phyloP scores from a whole-genome alignment of 305 asterid genomes.

The Fraxinus sp. region DNA sequence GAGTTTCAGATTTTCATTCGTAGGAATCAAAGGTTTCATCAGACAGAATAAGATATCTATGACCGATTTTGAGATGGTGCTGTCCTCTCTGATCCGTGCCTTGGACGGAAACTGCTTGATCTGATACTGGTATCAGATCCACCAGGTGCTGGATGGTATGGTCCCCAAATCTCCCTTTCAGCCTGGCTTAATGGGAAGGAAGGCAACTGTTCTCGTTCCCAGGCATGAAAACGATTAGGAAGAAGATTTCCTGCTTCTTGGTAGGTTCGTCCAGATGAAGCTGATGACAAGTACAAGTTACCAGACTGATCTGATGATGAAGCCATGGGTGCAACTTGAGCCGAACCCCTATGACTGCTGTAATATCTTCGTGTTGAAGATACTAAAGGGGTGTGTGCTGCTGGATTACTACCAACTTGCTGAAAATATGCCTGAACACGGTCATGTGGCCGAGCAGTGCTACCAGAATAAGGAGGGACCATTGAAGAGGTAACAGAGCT shows the following conservation, averaged over 20 bases:
- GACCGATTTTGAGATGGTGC: slow-evolving; percentile 65
- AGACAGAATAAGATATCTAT: slow-evolving; percentile 33
- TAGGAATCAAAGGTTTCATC: slow-evolving; percentile 34
- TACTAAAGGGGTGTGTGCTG: slow-evolving; percentile 38
- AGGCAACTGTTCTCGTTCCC: slow-evolving; percentile 64
- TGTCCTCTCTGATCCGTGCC: slow-evolving; percentile 61
- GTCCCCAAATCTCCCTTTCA: slow-evolving; percentile 70
- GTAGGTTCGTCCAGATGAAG: slow-evolving; percentile 50
- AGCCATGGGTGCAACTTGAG: slow-evolving; percentile 47
- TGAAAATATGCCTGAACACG: slow-evolving; percentile 49
- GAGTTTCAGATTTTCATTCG: slow-evolving; percentile 35
- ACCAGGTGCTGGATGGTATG: slow-evolving; percentile 47
- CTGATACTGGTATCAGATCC: slow-evolving; percentile 46
- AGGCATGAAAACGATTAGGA: slow-evolving; percentile 39
- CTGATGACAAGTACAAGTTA: slow-evolving; percentile 49
- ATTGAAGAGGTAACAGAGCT: slow-evolving; percentile 52
- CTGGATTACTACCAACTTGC: slow-evolving; percentile 45
- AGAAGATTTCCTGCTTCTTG: slow-evolving; percentile 55
- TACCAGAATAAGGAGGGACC: slow-evolving; percentile 56
- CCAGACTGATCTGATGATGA: slow-evolving; percentile 61
- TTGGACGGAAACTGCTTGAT: slow-evolving; percentile 42
- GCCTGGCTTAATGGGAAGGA: slow-evolving; percentile 31
- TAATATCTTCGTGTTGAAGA: slow-evolving; percentile 49
- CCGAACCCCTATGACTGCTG: slow-evolving; percentile 45
- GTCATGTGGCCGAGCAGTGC: slow-evolving; percentile 50